A percentile compares a stretch with the other conserved stretches of the same genome.
Evolutionary conservation across 441 rosid species (phyloP).

Genomic region (Biscutella laevigata): DNA sequence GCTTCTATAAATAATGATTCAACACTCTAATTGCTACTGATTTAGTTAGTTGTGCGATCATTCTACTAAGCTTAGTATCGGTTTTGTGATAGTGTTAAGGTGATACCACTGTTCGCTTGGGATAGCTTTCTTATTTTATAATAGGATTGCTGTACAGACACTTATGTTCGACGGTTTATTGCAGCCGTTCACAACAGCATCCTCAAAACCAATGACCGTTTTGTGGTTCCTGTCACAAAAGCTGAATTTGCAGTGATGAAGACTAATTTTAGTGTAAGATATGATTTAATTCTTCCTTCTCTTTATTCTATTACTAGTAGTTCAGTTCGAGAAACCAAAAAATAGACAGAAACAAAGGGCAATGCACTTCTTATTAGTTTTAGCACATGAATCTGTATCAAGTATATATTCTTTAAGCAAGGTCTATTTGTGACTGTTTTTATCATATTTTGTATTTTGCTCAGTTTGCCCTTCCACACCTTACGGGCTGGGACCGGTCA

Average conservation of each 20-base stretch:
- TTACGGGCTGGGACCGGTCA: constrained; percentile 77
- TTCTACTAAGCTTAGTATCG: background rate
- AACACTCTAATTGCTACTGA: constrained; percentile 1
- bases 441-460: constrained; percentile 6
- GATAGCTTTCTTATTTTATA: background rate
- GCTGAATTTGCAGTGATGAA: constrained; percentile 85
- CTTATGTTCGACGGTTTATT: constrained; percentile 10
- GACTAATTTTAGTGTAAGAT: constrained; percentile 75
- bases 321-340: background rate
- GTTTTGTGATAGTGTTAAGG: background rate
- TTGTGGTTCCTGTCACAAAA: constrained; percentile 58
- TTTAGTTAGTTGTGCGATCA: background rate
- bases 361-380: background rate
- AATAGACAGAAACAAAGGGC: background rate
- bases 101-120: background rate
- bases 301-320: background rate
- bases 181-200: constrained; percentile 72
- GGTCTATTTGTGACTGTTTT: background rate
- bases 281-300: background rate
- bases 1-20: constrained; percentile 8
- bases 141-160: background rate
- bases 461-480: constrained; percentile 88
- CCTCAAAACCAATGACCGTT: constrained; percentile 47
- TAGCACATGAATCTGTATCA: constrained; percentile 8
- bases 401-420: background rate